These are phyloP conservation scores for Nemania sp. DNA, from an alignment of 2,329 filamentous ascomycete species.

Conservation along the genomic window DNA sequence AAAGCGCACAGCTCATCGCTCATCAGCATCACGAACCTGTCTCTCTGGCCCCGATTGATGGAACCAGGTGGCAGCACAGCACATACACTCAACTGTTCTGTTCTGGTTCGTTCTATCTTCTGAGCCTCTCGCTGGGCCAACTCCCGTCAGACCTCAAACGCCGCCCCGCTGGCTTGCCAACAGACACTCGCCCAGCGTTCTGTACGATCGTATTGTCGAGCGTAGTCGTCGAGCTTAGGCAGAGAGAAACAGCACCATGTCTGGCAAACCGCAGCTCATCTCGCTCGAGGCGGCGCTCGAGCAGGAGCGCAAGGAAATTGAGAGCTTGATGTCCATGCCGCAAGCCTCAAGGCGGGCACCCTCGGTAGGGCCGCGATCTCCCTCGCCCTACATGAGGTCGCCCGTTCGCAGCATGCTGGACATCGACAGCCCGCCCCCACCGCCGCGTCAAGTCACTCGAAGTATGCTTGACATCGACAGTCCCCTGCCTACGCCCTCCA, in stretches of 20 bases:
- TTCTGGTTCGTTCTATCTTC: too few species aligned
- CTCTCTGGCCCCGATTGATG: too few species aligned
- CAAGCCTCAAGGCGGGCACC: constrained; percentile 38
- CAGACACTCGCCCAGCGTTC: too few species aligned
- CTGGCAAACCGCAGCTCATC: constrained; percentile 34
- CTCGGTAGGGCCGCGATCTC: constrained; percentile 48
- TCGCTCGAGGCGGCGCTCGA: constrained; percentile 42
- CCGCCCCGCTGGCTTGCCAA: too few species aligned
- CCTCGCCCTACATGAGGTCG: constrained; percentile 36
- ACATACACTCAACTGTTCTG: too few species aligned
- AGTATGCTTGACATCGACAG: constrained; percentile 58
- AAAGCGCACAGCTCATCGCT: too few species aligned
- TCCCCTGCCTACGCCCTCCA: constrained; percentile 43
- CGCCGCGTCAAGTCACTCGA: constrained; percentile 45
- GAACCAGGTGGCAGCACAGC: too few species aligned
- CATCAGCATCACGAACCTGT: too few species aligned
- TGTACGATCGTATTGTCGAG: too few species aligned
- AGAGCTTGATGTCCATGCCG: constrained; percentile 38
- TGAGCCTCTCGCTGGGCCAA: too few species aligned
- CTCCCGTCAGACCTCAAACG: too few species aligned
- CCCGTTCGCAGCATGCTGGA: constrained; percentile 69
- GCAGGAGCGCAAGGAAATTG: constrained; percentile 41
- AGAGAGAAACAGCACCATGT: constrained; percentile 31
- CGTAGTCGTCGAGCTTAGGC: too few species aligned
- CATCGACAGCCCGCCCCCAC: constrained; percentile 48